Base-by-base conservation (phyloP, 2,329 filamentous ascomycete species). In the Hortaea sp. region DNA sequence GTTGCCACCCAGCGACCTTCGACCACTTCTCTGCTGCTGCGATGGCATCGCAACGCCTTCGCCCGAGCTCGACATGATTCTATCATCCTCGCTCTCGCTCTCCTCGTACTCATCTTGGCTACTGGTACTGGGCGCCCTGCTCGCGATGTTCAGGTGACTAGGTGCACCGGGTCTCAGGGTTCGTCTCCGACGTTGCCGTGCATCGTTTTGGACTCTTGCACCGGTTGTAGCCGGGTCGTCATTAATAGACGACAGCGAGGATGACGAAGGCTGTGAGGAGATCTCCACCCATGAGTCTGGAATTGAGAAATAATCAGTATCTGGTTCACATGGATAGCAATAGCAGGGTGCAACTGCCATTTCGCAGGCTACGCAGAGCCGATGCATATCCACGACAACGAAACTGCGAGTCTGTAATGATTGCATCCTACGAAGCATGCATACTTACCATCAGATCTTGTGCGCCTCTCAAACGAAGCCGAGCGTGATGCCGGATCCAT, bases 81-180 rank as follows among this genome's bases (percentile, higher is more conserved):
- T 78, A 57, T 95, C 89, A 38, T 88, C 88, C 52, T 95, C 89
- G 66, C 78, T 94, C 64, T 94, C 88, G 51, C 85, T 94, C 70
- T 95, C 88, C 31, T 94, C 88, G 59, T 94, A 94, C 68, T 95
- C 89, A 57, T 95, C 89, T 63, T 95, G 88, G 59, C 89, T 94
- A 66, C 88, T 94, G 5, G 56, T 55, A 49, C 69, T 74, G 29
- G 66, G 61, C 11, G 75, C 68, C 37, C 69, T 68, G 39, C 62
- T 63, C 6, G 65, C 61, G 46, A 69, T 69, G 46, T 65, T 61
- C 44, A 68, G 58, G 49, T 66, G 63, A 29, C 66, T 62, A 40
- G 65, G 66, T 54, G 59, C 68, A 61, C 63, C 66, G 55, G 64
- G 63, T 43, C 67, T 63, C 31, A 67, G 67, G 52, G 53, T 50